Conservation (phyloP, 2,329 filamentous ascomycete species). For the Pyrenochaeta sp. region DNA sequence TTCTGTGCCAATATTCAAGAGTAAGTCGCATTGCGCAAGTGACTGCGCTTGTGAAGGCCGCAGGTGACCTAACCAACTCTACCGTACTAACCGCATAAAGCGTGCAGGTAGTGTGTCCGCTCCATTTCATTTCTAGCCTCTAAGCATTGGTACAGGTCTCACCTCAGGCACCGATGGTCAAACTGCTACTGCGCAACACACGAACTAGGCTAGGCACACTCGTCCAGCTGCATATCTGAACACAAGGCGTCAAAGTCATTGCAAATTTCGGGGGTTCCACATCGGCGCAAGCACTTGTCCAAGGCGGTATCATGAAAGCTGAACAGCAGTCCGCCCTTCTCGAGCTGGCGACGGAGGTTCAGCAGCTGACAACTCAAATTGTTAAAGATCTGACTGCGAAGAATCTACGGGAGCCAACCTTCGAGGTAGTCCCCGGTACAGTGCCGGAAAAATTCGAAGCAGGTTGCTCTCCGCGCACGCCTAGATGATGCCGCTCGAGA, state of each 20-base stretch:
- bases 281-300: not conserved
- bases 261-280: not conserved
- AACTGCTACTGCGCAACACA: not conserved
- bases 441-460: not conserved
- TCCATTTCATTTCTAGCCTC: no score
- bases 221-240: not conserved
- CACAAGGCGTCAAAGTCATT: not conserved
- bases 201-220: not conserved
- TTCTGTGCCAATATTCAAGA: not conserved
- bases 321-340: conserved; percentile 17
- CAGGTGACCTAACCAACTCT: not conserved
- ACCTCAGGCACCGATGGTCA: not conserved
- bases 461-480: not conserved
- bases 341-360: conserved; percentile 17
- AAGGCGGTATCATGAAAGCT: conserved; percentile 5
- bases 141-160: no score
- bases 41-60: not conserved
- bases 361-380: conserved; percentile 17
- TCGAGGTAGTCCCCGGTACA: conserved; percentile 10
- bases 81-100: not conserved
- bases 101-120: not conserved
- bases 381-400: conserved; percentile 15
- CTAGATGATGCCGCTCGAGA: not conserved
- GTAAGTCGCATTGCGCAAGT: not conserved
- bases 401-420: conserved; percentile 18